Evolutionary conservation across 2,329 filamentous ascomycete species (phyloP), one percentile per base, ranked within the genome.

Genomic region (Penicillium italicum): DNA sequence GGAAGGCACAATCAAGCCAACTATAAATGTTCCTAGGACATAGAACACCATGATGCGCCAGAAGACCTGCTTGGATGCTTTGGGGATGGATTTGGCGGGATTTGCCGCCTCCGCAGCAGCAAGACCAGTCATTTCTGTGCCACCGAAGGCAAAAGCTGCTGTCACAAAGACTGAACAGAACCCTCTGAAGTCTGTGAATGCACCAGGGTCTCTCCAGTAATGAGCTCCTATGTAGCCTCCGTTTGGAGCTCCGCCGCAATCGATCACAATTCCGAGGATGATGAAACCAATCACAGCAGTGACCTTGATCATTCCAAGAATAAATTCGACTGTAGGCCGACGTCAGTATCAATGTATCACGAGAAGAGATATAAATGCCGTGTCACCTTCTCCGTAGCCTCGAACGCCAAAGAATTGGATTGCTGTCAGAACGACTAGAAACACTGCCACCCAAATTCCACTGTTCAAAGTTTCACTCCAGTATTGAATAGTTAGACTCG

Each of bases 181-280:
- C 12, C 80, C 80, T 53, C 74, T 76, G 65, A 80, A 79, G 50
- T 76, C 77, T 26, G 70, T 69, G 66, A 80, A 79, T 4, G 78
- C 77, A 22, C 78, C 79, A 20, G 67, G 66, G 41, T 72, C 50
- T 26, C 65, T 56, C 66, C 70, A 70, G 55, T 67, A 67, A 9
- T 53, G 50, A 10, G 57, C 56, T 36, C 66, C 65, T 14, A 67
- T 61, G 41, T 68, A 88, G 79, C 72, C 74, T 14, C 68, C 65
- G 5, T 62, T 76, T 18, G 74, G 73, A 4, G 72, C 73, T 49
- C 76, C 76, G 38, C 76, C 76, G 38, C 71, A 72, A 55, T 76
- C 73, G 52, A 79, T 73, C 53, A 95, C 84, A 53, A 95, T 85
- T 9, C 89, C 91, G 4, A 96, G 83, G 48, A 96, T 83, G 67